phyloP scores from a whole-genome alignment of 1,284 basidiomycete genomes.

The Sphaerobolus stellatus region DNA sequence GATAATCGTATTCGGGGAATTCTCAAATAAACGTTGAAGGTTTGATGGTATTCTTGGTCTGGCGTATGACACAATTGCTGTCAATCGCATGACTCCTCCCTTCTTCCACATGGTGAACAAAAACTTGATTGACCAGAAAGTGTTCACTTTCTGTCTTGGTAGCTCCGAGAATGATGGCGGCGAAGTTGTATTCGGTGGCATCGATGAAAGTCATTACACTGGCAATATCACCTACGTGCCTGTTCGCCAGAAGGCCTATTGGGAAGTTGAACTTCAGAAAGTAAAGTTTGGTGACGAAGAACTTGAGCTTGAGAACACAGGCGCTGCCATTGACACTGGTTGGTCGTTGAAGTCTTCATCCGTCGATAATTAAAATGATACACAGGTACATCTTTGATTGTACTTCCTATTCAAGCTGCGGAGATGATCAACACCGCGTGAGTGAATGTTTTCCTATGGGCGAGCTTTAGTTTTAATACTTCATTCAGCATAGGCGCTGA shows the following conservation, averaged over 20 bases:
- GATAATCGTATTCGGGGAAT: neutral
- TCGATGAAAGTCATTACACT: constrained; percentile 77
- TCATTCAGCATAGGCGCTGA: constrained; percentile 76
- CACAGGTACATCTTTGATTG: constrained; percentile 85
- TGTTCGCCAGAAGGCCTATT: constrained; percentile 95
- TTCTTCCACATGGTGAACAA: constrained; percentile 95
- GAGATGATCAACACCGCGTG: constrained; percentile 99
- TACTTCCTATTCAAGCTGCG: constrained; percentile 89
- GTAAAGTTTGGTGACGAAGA: constrained; percentile 83
- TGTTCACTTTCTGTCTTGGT: constrained; percentile 96
- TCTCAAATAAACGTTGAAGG: constrained; percentile 40
- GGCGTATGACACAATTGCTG: constrained; percentile 94
- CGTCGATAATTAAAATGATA: too few relatives aligned
- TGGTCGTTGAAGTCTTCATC: too few relatives aligned
- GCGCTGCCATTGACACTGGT: constrained; percentile 97
- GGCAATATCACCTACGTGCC: constrained; percentile 90
- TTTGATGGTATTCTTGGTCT: constrained; percentile 97
- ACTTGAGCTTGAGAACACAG: constrained; percentile 86
- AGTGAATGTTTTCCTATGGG: too few relatives aligned
- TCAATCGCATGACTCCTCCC: constrained; percentile 91
- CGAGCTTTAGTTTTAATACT: neutral
- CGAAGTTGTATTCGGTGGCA: constrained; percentile 91
- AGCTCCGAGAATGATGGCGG: constrained; percentile 91
- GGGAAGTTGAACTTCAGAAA: constrained; percentile 94
- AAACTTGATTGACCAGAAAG: constrained; percentile 78